phyloP scores from a whole-genome alignment of 176 grass and related monocot genomes.

The Oryza coarctata region DNA sequence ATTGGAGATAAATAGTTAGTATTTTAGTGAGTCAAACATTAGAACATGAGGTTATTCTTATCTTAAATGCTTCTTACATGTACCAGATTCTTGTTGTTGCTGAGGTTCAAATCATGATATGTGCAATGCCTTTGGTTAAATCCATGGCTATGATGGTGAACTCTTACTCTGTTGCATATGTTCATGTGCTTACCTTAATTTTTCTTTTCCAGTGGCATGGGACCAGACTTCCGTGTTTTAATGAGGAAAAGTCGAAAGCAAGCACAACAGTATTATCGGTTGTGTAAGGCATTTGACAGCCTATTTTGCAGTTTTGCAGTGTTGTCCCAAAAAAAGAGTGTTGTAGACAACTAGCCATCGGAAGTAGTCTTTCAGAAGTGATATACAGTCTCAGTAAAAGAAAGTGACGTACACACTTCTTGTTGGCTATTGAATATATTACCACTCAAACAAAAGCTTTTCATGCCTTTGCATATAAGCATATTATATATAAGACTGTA shows the following conservation, averaged over 20 bases:
- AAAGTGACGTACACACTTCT: not conserved
- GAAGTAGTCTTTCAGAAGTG: not conserved
- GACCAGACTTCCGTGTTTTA: conserved; percentile 64
- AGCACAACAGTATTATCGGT: conserved; percentile 65
- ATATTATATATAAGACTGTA: no score
- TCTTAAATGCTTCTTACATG: not conserved
- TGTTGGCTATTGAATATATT: no score
- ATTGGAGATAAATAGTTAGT: not conserved
- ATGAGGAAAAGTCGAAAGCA: conserved; percentile 66
- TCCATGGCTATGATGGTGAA: not conserved
- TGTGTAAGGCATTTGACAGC: conserved; percentile 55
- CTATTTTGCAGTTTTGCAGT: not conserved
- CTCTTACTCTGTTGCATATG: not conserved
- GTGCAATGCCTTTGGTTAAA: not conserved
- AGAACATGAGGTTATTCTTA: not conserved
- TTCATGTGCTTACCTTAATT: conserved; percentile 11
- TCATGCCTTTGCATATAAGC: no score
- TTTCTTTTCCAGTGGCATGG: conserved; percentile 63
- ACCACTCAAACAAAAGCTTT: no score
- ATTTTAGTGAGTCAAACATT: not conserved
- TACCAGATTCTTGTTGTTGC: not conserved
- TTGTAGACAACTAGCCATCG: not conserved
- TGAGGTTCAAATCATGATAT: not conserved
- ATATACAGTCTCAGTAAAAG: not conserved
- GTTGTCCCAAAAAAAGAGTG: not conserved